A percentile compares a stretch with the other conserved stretches of the same genome.
Evolutionary conservation across 2,329 filamentous ascomycete species (phyloP).

Genomic region (Penicillium sp.): DNA sequence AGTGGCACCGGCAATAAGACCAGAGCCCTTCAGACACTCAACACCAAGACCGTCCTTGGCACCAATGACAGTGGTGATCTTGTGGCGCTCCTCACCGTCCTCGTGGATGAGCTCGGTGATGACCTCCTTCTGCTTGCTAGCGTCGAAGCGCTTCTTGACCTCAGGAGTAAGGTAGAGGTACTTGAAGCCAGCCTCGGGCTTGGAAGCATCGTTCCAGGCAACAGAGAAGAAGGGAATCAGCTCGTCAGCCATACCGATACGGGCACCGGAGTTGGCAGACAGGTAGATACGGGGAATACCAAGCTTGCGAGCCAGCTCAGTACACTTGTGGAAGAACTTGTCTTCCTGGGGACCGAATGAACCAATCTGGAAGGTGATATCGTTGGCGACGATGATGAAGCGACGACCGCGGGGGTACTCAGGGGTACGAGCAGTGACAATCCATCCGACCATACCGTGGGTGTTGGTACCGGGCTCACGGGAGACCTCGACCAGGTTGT

Average conservation of each 20-base stretch:
- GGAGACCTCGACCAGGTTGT: constrained; percentile 88
- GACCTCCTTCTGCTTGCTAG: constrained; percentile 70
- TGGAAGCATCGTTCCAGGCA: constrained; percentile 84
- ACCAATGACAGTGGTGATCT: constrained; percentile 91
- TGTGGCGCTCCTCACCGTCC: constrained; percentile 85
- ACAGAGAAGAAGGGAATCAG: constrained; percentile 96
- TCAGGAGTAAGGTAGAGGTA: constrained; percentile 92
- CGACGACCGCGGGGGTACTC: constrained; percentile 91
- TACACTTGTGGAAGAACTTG: constrained; percentile 99
- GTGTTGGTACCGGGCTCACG: constrained; percentile 93
- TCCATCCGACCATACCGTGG: constrained; percentile 98
- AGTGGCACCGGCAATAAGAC: constrained; percentile 96
- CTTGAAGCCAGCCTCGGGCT: constrained; percentile 88
- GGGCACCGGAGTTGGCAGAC: constrained; percentile 97
- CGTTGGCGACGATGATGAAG: constrained; percentile 97
- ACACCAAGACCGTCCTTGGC: constrained; percentile 95
- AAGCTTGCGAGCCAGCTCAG: constrained; percentile 87
- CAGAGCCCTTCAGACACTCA: constrained; percentile 93
- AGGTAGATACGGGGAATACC: constrained; percentile 97
- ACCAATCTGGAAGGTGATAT: constrained; percentile 98
- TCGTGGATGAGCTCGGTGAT: constrained; percentile 86
- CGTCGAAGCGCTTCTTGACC: constrained; percentile 82
- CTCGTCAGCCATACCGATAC: constrained; percentile 94
- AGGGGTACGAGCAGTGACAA: constrained; percentile 89
- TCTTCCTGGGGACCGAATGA: constrained; percentile 97